Percentiles rank a stretch among this genome's conserved stretches.
phyloP scores from a whole-genome alignment of 2,329 filamentous ascomycete genomes.

The Penicillium sp. region DNA sequence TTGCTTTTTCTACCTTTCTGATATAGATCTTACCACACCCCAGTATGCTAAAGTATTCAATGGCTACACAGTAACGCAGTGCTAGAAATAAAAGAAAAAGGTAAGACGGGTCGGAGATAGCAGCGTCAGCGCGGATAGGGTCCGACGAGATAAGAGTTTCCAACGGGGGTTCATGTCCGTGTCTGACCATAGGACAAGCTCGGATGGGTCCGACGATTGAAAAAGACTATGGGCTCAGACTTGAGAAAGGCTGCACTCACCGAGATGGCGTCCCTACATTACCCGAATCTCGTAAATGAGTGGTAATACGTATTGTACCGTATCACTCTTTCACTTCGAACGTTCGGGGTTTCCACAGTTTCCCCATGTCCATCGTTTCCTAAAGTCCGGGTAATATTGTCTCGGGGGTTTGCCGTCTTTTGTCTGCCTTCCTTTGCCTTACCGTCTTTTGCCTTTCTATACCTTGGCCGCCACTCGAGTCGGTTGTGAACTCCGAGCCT shows the following conservation, averaged over 20 bases:
- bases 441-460: no score
- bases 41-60: no score
- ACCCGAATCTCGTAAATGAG: slow-evolving; percentile 12
- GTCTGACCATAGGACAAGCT: background rate
- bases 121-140: background rate
- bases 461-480: no score
- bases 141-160: slow-evolving; percentile 7
- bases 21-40: background rate
- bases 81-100: background rate
- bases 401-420: no score
- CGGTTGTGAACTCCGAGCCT: no score
- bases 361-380: no score
- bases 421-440: no score
- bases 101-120: slow-evolving; percentile 2
- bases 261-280: slow-evolving; percentile 19
- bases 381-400: no score
- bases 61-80: no score
- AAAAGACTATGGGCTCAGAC: background rate
- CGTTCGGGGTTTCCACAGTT: background rate
- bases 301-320: slow-evolving; percentile 6
- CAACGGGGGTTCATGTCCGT: no score
- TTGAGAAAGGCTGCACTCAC: slow-evolving; percentile 9
- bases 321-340: slow-evolving; percentile 4
- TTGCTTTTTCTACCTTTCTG: background rate
- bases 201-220: background rate